phyloP scores from a whole-genome alignment of 768 basidiomycete species.

The Rossbeevera mucosa region DNA sequence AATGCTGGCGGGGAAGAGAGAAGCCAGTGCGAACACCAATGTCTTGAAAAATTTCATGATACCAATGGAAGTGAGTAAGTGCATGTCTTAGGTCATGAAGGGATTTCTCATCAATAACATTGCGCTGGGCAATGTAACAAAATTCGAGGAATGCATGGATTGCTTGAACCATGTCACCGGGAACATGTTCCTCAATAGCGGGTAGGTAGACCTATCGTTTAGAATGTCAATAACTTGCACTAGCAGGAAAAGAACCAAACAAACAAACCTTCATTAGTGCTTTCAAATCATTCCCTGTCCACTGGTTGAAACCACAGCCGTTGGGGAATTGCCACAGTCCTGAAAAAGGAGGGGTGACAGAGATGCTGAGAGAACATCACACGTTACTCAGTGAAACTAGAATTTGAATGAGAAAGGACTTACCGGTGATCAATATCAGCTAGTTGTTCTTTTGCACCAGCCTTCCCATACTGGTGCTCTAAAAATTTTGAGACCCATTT shows the following conservation, averaged over 20 bases:
- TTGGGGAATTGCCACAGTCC: background rate
- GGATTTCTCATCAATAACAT: too few relatives aligned
- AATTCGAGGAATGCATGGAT: background rate
- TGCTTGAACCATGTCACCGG: background rate
- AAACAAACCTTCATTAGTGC: slow-evolving; percentile 4
- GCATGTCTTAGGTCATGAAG: too few relatives aligned
- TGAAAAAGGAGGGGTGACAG: background rate
- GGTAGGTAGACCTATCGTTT: background rate
- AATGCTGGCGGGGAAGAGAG: slow-evolving; percentile 32
- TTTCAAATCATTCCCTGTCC: background rate
- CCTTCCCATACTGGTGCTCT: background rate
- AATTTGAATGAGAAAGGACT: background rate
- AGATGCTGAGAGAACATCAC: background rate
- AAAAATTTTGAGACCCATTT: slow-evolving; percentile 30
- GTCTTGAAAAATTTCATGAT: too few relatives aligned
- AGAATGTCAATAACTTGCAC: too few relatives aligned
- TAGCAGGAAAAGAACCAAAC: too few relatives aligned
- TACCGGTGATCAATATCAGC: slow-evolving; percentile 32
- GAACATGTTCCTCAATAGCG: background rate
- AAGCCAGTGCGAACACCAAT: slow-evolving; percentile 3
- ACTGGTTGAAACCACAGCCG: background rate
- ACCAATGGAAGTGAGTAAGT: too few relatives aligned
- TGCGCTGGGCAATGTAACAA: too few relatives aligned
- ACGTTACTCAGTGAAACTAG: too few relatives aligned
- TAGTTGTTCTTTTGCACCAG: slow-evolving; percentile 14